Evolutionary conservation across 2,329 filamentous ascomycete genomes (phyloP).

Genomic region (Hyphodiscus sp.): DNA sequence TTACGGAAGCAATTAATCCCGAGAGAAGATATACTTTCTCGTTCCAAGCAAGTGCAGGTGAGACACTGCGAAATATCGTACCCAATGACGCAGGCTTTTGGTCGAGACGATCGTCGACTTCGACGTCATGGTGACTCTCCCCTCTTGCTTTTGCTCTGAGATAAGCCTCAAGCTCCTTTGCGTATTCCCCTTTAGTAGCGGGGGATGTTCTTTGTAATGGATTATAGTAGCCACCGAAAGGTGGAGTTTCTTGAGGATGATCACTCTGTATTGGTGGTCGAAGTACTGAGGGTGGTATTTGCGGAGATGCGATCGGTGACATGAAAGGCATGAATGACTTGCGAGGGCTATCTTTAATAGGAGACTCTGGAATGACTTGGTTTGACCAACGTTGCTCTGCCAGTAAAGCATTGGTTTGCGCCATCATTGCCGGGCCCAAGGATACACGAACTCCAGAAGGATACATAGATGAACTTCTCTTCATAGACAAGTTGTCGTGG

Average conservation of each 20-base stretch:
- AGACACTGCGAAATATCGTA: slow-evolving; percentile 61
- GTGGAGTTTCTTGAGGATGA: background rate
- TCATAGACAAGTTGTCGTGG: background rate
- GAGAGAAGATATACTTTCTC: slow-evolving; percentile 50
- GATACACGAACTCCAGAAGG: background rate
- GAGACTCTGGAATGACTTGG: slow-evolving; percentile 3
- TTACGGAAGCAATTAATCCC: slow-evolving; percentile 42
- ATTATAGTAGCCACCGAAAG: background rate
- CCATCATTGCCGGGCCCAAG: slow-evolving; percentile 11
- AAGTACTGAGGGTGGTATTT: background rate
- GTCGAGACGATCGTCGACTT: background rate
- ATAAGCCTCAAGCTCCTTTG: background rate
- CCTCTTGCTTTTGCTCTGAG: background rate
- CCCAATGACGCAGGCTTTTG: slow-evolving; percentile 33
- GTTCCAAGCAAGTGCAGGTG: slow-evolving; percentile 52
- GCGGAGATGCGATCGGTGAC: background rate
- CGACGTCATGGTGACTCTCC: background rate
- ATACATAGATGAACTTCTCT: background rate
- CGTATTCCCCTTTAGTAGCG: background rate
- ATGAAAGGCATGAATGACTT: background rate
- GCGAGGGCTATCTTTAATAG: background rate
- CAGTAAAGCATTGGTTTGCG: slow-evolving; percentile 16
- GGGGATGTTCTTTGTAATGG: background rate
- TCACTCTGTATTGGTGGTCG: background rate
- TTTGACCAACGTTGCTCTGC: slow-evolving; percentile 16